These are phyloP conservation scores for Solanum chmielewskii DNA, from an alignment of 257 asterid genomes.

Conservation along the genomic window DNA sequence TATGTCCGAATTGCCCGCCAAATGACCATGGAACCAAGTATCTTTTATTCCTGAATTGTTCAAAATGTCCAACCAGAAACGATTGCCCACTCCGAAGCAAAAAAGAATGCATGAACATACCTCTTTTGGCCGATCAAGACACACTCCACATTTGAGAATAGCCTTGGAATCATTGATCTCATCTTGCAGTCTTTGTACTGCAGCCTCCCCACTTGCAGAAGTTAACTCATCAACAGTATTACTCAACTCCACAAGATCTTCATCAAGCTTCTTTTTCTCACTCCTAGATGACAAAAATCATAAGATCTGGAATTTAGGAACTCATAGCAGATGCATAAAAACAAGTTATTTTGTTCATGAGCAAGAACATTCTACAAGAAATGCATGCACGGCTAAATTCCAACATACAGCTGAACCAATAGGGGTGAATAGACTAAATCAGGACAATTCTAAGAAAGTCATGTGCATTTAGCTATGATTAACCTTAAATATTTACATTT, in stretches of 20 bases:
- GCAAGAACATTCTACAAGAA: not conserved
- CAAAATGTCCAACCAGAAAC: not conserved
- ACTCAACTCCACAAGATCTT: conserved; percentile 58
- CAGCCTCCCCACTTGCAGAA: conserved; percentile 74
- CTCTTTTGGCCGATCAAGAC: conserved; percentile 96
- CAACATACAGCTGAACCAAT: not conserved
- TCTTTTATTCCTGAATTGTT: not conserved
- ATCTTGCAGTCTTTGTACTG: conserved; percentile 73
- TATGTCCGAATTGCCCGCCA: not conserved
- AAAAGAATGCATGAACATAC: conserved; percentile 18
- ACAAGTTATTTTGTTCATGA: not conserved
- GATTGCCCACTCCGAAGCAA: not conserved
- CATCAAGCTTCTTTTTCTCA: conserved; percentile 75
- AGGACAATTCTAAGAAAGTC: not conserved
- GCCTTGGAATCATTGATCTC: conserved; percentile 91
- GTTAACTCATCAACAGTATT: conserved; percentile 48
- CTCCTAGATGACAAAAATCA: conserved; percentile 23
- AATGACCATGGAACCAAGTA: not conserved
- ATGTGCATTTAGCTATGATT: not conserved
- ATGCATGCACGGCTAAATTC: not conserved
- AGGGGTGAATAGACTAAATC: not conserved
- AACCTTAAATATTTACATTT: not conserved
- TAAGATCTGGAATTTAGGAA: not conserved
- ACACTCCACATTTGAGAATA: conserved; percentile 91
- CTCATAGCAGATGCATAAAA: not conserved